Evolutionary conservation across 805 yeast species (phyloP).

Genomic region (Yarrowia osloensis): DNA sequence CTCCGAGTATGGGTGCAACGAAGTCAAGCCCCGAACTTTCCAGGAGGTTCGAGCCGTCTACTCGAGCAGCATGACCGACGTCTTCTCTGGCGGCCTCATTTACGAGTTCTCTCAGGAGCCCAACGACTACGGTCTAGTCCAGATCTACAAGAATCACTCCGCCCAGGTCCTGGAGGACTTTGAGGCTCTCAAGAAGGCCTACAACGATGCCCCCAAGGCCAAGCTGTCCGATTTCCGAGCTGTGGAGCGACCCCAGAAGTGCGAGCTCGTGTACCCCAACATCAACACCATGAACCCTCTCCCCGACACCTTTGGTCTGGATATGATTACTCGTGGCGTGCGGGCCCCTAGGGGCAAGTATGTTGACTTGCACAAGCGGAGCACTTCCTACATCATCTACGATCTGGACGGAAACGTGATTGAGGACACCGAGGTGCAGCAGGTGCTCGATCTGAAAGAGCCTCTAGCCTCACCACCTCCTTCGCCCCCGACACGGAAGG

Average conservation of each 20-base stretch:
- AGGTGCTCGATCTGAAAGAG: conserved; percentile 2
- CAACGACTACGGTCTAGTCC: conserved; percentile 80
- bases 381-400: conserved; percentile 2
- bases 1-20: conserved; percentile 88
- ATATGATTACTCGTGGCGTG: conserved; percentile 20
- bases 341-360: conserved; percentile 19
- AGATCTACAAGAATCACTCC: conserved; percentile 49
- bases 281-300: conserved; percentile 32
- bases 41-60: conserved; percentile 76
- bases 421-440: conserved; percentile 9
- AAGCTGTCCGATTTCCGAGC: conserved; percentile 18
- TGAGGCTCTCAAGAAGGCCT: conserved; percentile 56
- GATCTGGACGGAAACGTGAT: conserved; percentile 16
- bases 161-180: conserved; percentile 55
- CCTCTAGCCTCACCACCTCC: conserved; percentile 13
- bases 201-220: conserved; percentile 59
- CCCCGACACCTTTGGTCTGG: conserved; percentile 21
- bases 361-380: conserved; percentile 16
- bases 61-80: conserved; percentile 74
- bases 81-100: conserved; percentile 92
- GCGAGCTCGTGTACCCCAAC: conserved; percentile 28
- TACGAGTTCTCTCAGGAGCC: conserved; percentile 85
- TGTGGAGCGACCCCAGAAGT: conserved; percentile 29
- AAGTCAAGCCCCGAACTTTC: conserved; percentile 71
- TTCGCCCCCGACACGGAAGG: conserved; percentile 3